Evolutionary conservation across 331 rosid genomes (phyloP), one percentile per base, ranked within the genome.

Genomic region (Phaseolus coccineus): DNA sequence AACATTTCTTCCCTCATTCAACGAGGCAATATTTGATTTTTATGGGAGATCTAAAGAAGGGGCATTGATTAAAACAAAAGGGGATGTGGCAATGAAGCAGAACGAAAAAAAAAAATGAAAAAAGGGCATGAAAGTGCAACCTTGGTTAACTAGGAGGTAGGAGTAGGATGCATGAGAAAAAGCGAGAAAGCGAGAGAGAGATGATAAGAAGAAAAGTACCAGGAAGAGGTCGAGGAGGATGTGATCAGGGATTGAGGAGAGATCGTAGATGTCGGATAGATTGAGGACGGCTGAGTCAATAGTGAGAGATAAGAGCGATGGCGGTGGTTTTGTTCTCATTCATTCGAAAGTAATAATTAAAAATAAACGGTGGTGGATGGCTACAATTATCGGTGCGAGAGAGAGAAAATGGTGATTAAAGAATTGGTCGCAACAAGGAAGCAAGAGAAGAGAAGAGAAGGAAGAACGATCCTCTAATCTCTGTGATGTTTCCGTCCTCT

Each of bases 201-300:
- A 55, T 4, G 6, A 3, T 42, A 16, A 68, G 37, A 69, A 69
- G 9, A 24, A 52, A 10, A 15, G 25, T 55, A 96, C 97, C 89
- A 73, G 80, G 73, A 93, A 93, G 81, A 91, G 97, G 33, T 96
- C 94, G 79, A 87, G 85, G 67, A 96, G 93, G 85, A 96, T 90
- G 85, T 96, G 99, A 83, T 91, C 97, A 66, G 98, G 98, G 69
- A 93, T 86, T 68, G 87, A 78, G 73, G 97, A 90, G 87, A 96
- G 98, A 93, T 96, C 99, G 83, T 93, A 67, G 88, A 96, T 78
- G 75, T 55, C 79, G 81, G 94, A 83, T 90, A 96, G 92, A 81
- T 93, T 93, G 77, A 78, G 85, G 77, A 93, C 85, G 39, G 97
- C 97, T 31, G 92, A 96, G 93, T 91, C 94, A 88, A 89, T 77